phyloP scores from a whole-genome alignment of 2,329 filamentous ascomycete genomes.

The Monilinia aucupariae region DNA sequence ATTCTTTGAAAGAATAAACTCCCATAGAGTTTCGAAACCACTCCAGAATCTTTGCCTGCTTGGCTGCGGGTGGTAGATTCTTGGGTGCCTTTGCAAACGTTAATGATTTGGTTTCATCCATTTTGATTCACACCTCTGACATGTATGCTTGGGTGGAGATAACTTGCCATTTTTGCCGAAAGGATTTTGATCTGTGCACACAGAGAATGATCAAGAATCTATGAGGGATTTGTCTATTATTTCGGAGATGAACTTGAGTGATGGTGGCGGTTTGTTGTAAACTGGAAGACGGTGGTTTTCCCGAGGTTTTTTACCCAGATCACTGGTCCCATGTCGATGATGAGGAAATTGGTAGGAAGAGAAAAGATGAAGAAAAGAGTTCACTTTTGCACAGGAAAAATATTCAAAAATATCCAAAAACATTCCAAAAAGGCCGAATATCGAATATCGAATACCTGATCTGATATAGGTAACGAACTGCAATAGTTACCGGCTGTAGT shows the following conservation, averaged over 20 bases:
- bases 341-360: neutral
- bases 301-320: no score
- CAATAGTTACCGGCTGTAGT: no score
- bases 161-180: neutral
- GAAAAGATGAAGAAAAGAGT: neutral
- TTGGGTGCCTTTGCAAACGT: constrained; percentile 43
- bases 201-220: neutral
- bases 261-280: neutral
- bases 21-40: constrained; percentile 56
- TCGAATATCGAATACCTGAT: neutral
- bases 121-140: neutral
- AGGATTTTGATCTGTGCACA: neutral
- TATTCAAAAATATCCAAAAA: neutral
- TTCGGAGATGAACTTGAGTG: neutral
- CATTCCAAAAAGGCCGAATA: neutral
- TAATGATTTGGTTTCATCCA: constrained; percentile 8
- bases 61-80: constrained; percentile 50
- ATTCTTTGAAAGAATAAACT: constrained; percentile 61
- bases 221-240: neutral
- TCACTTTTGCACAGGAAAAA: neutral
- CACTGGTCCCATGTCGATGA: no score
- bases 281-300: neutral
- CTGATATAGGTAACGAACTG: no score
- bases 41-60: constrained; percentile 51
- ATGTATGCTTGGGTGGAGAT: neutral